phyloP scores from a whole-genome alignment of 768 basidiomycete genomes.

The Mycena leptocephala region DNA sequence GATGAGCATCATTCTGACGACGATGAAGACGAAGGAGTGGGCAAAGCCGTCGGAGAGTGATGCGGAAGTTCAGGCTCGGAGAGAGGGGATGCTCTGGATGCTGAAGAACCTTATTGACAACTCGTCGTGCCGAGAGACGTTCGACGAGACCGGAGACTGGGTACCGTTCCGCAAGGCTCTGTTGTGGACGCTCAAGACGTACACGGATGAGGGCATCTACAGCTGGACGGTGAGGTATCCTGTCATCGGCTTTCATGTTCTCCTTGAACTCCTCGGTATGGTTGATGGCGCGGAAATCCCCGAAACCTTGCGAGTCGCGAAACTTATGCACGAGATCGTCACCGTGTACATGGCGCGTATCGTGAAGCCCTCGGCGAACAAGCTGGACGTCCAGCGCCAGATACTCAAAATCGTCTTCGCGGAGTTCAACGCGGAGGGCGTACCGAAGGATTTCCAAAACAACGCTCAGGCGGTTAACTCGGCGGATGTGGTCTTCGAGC shows the following conservation, averaged over 20 bases:
- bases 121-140: conserved; percentile 34
- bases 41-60: conserved; percentile 23
- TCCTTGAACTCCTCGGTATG: conserved; percentile 30
- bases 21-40: conserved; percentile 36
- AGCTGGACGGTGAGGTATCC: conserved; percentile 38
- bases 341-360: conserved; percentile 34
- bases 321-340: conserved; percentile 35
- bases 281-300: conserved; percentile 29
- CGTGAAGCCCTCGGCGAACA: conserved; percentile 10
- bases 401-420: conserved; percentile 34
- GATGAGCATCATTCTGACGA: conserved; percentile 30
- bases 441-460: conserved; percentile 23
- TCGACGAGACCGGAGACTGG: conserved; percentile 35
- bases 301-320: conserved; percentile 27
- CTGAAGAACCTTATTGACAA: conserved; percentile 29
- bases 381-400: conserved; percentile 27
- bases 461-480: conserved; percentile 29
- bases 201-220: conserved; percentile 33
- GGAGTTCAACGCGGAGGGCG: conserved; percentile 37
- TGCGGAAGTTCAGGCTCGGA: conserved; percentile 23
- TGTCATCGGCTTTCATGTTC: conserved; percentile 34
- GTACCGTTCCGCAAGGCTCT: conserved; percentile 32
- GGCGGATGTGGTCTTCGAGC: conserved; percentile 19
- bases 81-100: conserved; percentile 32
- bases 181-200: conserved; percentile 34